A percentile compares a stretch with the other conserved stretches of the same genome.
Evolutionary conservation across 1,139 yeast species (phyloP).

Genomic region (Blastobotrys aristatus): DNA sequence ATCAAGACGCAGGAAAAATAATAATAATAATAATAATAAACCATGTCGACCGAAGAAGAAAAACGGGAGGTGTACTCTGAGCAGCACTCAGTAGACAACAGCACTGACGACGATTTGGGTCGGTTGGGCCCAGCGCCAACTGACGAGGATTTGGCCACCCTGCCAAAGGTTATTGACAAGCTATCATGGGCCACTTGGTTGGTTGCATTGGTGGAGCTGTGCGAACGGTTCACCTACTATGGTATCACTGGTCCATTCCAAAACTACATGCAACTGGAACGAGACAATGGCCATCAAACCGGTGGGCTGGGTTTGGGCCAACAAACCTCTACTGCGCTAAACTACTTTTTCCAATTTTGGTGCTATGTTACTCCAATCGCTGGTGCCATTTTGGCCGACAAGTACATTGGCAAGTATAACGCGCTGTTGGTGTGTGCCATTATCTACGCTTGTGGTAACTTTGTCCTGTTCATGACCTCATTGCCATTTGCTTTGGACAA

Average conservation of each 20-base stretch:
- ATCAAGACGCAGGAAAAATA: no score
- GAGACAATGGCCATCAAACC: constrained; percentile 41
- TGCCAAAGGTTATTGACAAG: constrained; percentile 41
- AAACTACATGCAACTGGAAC: constrained; percentile 62
- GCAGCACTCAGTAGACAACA: not conserved
- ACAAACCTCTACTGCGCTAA: constrained; percentile 66
- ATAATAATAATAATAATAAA: no score
- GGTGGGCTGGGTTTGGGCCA: constrained; percentile 63
- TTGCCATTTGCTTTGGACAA: constrained; percentile 51
- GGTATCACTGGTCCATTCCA: constrained; percentile 73
- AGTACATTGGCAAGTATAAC: constrained; percentile 65
- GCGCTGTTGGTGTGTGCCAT: constrained; percentile 60
- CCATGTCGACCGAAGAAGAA: constrained; percentile 6
- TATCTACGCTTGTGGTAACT: constrained; percentile 58
- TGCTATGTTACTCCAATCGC: constrained; percentile 75
- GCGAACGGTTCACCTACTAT: constrained; percentile 78
- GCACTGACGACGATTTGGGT: not conserved
- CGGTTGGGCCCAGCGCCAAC: constrained; percentile 43
- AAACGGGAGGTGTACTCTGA: not conserved
- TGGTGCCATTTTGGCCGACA: constrained; percentile 75
- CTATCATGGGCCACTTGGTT: constrained; percentile 55
- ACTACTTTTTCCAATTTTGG: constrained; percentile 79
- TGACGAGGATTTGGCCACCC: constrained; percentile 42
- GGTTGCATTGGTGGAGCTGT: constrained; percentile 72
- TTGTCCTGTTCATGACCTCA: constrained; percentile 63